Base-by-base conservation (phyloP, 2,329 filamentous ascomycete genomes). In the Thielaviopsis populi region DNA sequence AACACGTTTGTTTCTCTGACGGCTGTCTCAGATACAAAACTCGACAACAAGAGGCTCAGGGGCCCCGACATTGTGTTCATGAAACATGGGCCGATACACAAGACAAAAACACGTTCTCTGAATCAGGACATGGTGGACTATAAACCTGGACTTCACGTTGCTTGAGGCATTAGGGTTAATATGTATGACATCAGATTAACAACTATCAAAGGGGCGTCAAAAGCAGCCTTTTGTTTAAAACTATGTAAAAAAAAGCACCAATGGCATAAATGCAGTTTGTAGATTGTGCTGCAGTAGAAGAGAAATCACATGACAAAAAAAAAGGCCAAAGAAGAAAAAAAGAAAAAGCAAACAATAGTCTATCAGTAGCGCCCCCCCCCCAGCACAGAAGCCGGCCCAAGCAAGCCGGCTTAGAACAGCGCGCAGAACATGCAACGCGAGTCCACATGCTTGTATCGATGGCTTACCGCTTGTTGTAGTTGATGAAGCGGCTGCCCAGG, bases 401-500 rank as follows among this genome's bases (percentile, higher is more conserved):
- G 46, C 19, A 24, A 0, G 46, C 46, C 11, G 19, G 33, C 33
- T 37, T 37, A 50, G 46, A 17, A 56, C 50, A 56, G 50, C 15
- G 24, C 7, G 17, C 50, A 37, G 5, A 19, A 8, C 10, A 19
- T n/a, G 15, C 10, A 10, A n/a, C 8, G n/a, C 37, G n/a, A 8
- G 27, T 56, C 17, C 8, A 11, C 30, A 22, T 10, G 15, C 24
- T 53, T 41, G 5, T n/a, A 56, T 37, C 53, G 3, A 19, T 33
- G 0, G 17, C 37, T 62, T 65, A 66, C 56, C 65, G 65, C 30
- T 48, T 63, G 72, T 82, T 81, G 69, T 78, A 81, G 71, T 82
- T 81, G 59, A 82, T 68, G 71, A 77, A 80, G 61, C 78, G 77
- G 66, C 75, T 75, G 78, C 79, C 81, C 58, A 75, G 7, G 62